Evolutionary conservation across 1,284 basidiomycete genomes (phyloP).

Genomic region (Taiwanofungus camphoratus): DNA sequence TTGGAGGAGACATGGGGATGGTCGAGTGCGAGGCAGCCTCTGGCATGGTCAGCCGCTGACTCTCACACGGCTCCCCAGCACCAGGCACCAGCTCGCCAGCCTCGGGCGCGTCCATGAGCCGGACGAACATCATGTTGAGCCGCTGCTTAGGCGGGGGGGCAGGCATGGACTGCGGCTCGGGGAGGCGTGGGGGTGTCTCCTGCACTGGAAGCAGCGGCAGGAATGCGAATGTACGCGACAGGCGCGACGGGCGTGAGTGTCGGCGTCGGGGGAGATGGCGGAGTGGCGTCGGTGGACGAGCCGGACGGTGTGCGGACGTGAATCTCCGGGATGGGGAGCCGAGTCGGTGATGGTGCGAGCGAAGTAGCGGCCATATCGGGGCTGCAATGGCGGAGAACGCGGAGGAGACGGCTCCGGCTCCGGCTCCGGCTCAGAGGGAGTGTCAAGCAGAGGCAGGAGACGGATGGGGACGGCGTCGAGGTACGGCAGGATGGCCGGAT

Average conservation of each 20-base stretch:
- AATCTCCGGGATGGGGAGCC: conserved; percentile 5
- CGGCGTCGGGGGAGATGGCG: conserved; percentile 7
- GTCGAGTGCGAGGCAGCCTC: no score
- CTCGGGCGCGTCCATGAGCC: no score
- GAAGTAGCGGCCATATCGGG: neutral
- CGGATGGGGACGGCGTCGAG: conserved; percentile 29
- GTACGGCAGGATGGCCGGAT: conserved; percentile 28
- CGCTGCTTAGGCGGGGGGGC: conserved; percentile 4
- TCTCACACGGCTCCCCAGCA: no score
- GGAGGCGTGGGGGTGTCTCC: no score
- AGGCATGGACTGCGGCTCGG: no score
- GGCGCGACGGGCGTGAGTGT: conserved; percentile 8
- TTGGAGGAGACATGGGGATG: no score
- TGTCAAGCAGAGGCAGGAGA: conserved; percentile 25
- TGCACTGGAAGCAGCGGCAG: conserved; percentile 25
- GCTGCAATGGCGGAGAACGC: conserved; percentile 12
- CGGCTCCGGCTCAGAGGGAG: conserved; percentile 8
- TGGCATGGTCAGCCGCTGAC: no score
- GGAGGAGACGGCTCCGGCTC: conserved; percentile 7
- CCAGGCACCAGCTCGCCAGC: no score
- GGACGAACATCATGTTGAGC: no score
- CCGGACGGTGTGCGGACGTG: conserved; percentile 2
- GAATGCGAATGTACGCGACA: conserved; percentile 21
- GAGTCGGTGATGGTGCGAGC: conserved; percentile 8
- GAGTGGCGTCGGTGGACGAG: neutral